Conservation (phyloP, 1,284 basidiomycete genomes). For the Athelia psychrophila region DNA sequence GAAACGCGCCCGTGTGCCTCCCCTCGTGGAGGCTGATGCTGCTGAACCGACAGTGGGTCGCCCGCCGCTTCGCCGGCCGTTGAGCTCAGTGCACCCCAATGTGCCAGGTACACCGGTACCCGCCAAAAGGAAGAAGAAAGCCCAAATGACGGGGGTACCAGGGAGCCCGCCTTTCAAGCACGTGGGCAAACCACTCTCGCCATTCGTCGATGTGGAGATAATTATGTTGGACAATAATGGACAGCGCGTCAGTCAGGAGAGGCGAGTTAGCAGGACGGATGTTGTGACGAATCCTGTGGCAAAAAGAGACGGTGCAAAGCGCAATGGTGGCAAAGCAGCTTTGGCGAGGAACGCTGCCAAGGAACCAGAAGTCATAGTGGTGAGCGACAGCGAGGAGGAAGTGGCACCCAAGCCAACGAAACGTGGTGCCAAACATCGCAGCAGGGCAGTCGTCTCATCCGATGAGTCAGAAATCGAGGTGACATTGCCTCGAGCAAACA, state of each 20-base stretch:
- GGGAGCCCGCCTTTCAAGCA: slow-evolving; percentile 25
- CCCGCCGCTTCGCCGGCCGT: slow-evolving; percentile 38
- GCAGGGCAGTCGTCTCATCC: slow-evolving; percentile 34
- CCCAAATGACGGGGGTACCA: slow-evolving; percentile 23
- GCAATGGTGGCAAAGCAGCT: slow-evolving; percentile 2
- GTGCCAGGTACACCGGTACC: slow-evolving; percentile 36
- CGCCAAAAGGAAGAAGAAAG: slow-evolving; percentile 20
- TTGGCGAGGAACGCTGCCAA: slow-evolving; percentile 9
- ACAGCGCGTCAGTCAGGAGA: slow-evolving; percentile 52
- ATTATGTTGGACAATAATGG: slow-evolving; percentile 59
- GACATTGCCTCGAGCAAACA: slow-evolving; percentile 2
- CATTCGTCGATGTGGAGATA: slow-evolving; percentile 63
- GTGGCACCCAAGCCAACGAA: slow-evolving; percentile 6
- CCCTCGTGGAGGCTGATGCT: neutral
- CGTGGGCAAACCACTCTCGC: slow-evolving; percentile 34
- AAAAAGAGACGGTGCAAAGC: slow-evolving; percentile 8
- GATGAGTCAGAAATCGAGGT: slow-evolving; percentile 38
- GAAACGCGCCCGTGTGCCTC: slow-evolving; percentile 1
- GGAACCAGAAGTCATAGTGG: neutral
- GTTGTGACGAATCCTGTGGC: slow-evolving; percentile 24
- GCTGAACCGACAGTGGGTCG: slow-evolving; percentile 7
- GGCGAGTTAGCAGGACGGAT: slow-evolving; percentile 40
- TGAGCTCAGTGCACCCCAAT: slow-evolving; percentile 39
- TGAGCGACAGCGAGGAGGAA: slow-evolving; percentile 8
- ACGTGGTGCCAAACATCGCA: slow-evolving; percentile 15